Evolutionary conservation across 345 rosid species (phyloP).

Genomic region (Lumnitzera racemosa): DNA sequence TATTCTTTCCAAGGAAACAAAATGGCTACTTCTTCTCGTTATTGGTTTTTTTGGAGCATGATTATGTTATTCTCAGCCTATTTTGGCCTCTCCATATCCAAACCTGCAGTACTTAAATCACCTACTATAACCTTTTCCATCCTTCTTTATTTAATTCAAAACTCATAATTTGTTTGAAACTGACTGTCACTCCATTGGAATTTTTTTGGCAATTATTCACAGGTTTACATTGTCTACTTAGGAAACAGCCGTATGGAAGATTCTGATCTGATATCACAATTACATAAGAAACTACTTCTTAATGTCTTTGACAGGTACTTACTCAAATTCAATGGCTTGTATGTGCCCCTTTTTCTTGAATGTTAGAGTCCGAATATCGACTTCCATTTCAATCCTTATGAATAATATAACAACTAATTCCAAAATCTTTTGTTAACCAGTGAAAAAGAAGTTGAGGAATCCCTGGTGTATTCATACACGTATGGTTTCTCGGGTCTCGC

Average conservation of each 20-base stretch:
- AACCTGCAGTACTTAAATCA: conserved; percentile 19
- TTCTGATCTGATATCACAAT: conserved; percentile 26
- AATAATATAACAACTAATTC: background rate
- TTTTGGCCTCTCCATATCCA: conserved; percentile 19
- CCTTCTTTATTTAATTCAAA: conserved; percentile 2
- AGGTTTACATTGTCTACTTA: conserved; percentile 67
- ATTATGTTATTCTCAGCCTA: conserved; percentile 22
- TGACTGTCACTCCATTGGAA: background rate
- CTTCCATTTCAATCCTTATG: too few relatives aligned
- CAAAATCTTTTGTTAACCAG: conserved; percentile 10
- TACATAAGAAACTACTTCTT: conserved; percentile 48
- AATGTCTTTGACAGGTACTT: conserved; percentile 43
- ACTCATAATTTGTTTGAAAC: background rate
- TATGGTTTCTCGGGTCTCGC: conserved; percentile 60
- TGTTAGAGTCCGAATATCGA: background rate
- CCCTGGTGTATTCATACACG: conserved; percentile 57
- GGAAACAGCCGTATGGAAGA: conserved; percentile 33
- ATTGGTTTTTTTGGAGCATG: conserved; percentile 25
- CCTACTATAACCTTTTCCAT: background rate
- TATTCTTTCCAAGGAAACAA: conserved; percentile 15
- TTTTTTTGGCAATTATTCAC: conserved; percentile 8
- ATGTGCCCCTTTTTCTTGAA: background rate
- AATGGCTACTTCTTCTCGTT: conserved; percentile 20
- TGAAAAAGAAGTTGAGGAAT: conserved; percentile 44
- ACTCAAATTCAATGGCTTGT: background rate